Evolutionary conservation across 805 yeast genomes (phyloP).

Genomic region (Kodamaea neixiangensis): DNA sequence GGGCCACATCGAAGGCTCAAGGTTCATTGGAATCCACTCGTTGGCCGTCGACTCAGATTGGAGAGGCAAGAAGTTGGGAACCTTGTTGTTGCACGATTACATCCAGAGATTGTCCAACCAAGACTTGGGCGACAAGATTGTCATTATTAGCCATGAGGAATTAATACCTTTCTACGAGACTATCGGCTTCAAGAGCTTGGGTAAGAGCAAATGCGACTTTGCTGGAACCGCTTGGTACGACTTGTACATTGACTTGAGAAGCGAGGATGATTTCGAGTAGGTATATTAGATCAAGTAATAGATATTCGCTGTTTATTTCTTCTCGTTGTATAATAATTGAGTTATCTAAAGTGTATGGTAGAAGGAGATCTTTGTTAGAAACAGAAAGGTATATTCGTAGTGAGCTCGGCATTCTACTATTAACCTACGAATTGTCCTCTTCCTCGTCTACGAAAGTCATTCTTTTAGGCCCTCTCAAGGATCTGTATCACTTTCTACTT

Average conservation of each 20-base stretch:
- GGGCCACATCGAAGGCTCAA: slow-evolving; percentile 78
- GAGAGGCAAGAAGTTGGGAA: slow-evolving; percentile 81
- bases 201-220: slow-evolving; percentile 58
- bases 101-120: slow-evolving; percentile 87
- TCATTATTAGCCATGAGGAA: slow-evolving; percentile 68
- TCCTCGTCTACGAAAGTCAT: too few relatives aligned
- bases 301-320: neutral
- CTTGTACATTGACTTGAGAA: slow-evolving; percentile 47
- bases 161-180: slow-evolving; percentile 77
- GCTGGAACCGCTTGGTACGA: slow-evolving; percentile 67
- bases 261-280: slow-evolving; percentile 35
- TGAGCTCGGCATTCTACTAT: too few relatives aligned
- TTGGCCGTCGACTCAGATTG: slow-evolving; percentile 74
- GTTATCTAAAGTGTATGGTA: neutral
- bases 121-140: slow-evolving; percentile 76
- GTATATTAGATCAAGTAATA: neutral
- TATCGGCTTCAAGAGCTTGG: slow-evolving; percentile 75
- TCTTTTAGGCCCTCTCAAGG: too few relatives aligned
- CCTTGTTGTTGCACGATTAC: slow-evolving; percentile 82
- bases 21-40: slow-evolving; percentile 78
- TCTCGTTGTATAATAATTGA: neutral
- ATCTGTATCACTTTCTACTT: too few relatives aligned
- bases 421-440: too few relatives aligned
- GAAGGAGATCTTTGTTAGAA: too few relatives aligned
- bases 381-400: too few relatives aligned